Conservation (phyloP, 2,329 filamentous ascomycete genomes). For the Teratosphaeria nubilosa region DNA sequence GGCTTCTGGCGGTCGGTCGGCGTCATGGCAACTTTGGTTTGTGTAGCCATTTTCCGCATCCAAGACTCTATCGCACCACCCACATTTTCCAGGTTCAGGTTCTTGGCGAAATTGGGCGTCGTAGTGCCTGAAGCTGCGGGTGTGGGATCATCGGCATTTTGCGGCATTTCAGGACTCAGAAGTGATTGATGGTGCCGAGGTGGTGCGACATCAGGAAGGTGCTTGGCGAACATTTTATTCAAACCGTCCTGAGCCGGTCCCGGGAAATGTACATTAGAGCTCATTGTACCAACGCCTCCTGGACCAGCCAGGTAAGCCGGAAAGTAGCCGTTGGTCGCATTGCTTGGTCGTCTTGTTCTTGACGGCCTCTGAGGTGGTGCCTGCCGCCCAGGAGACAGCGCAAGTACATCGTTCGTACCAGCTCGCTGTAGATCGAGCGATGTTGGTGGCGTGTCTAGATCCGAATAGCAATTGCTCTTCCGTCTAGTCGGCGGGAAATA, state of each 20-base stretch:
- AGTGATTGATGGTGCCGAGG: slow-evolving; percentile 46
- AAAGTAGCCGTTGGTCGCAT: slow-evolving; percentile 30
- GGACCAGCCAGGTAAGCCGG: slow-evolving; percentile 60
- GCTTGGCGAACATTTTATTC: slow-evolving; percentile 73
- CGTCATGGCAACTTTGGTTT: slow-evolving; percentile 32
- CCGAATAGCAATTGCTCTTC: slow-evolving; percentile 62
- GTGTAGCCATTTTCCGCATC: slow-evolving; percentile 70
- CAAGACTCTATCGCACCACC: slow-evolving; percentile 83
- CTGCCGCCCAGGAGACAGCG: slow-evolving; percentile 25
- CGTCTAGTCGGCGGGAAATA: slow-evolving; percentile 87
- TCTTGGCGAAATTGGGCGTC: slow-evolving; percentile 18
- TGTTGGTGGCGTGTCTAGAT: slow-evolving; percentile 55
- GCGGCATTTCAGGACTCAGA: slow-evolving; percentile 54
- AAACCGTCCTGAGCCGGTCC: slow-evolving; percentile 77
- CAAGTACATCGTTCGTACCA: slow-evolving; percentile 18
- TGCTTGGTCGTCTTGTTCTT: slow-evolving; percentile 28
- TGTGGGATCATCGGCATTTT: slow-evolving; percentile 28
- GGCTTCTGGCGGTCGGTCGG: slow-evolving; percentile 9
- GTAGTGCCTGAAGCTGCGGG: slow-evolving; percentile 16
- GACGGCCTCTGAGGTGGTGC: slow-evolving; percentile 30
- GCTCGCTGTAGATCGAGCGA: slow-evolving; percentile 52
- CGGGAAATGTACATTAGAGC: slow-evolving; percentile 57
- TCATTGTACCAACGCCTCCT: slow-evolving; percentile 78
- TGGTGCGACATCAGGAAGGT: slow-evolving; percentile 64
- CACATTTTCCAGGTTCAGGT: slow-evolving; percentile 61